Base-by-base conservation (phyloP, 2,329 filamentous ascomycete genomes). In the Fusarium sublunatum region DNA sequence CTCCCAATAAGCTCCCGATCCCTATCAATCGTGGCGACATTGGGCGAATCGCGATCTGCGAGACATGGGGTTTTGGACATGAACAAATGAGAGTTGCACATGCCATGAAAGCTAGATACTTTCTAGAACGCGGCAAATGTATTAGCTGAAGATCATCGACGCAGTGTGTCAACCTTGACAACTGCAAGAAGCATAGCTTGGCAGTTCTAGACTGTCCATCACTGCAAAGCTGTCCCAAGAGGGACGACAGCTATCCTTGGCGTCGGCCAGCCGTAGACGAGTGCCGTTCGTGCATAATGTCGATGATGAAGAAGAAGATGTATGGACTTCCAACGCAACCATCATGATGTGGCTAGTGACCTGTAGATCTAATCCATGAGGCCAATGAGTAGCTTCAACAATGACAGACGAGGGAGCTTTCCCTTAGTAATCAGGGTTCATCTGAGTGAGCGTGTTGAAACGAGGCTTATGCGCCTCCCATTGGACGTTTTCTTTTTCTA, bases 221-320 rank as follows among this genome's bases (percentile, higher is more conserved):
- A 22, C 25, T 43, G 28, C 38, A 24, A 13, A 13, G 39, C 31
- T 29, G 29, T 38, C 25, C 15, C 31, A 34, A 34, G 31, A 34
- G 31, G 31, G 31, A 34, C 7, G 31, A 34, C 12, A 34, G 31
- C 31, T 29, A 31, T 34, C 22, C 13, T 11, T 53, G 28, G n/a
- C 13, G 22, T 15, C 12, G 39, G 57, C 55, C 55, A 60, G 54
- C 41, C 38, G 36, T 54, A 60, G 28, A 60, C 55, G 57, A 47
- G 36, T 40, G 40, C 26, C 6, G 42, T 24, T 26, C 12, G 15
- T 22, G 50, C 22, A 11, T 7, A 25, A 19, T 15, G 25, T 40
- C 10, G 5, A 11, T 40, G 12, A 19, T 13, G 22, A 19, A 19
- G 19, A 19, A 19, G 19, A 34, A n/a, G 22, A 31, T 53, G 4